A percentile compares a stretch with the other conserved stretches of the same genome.
Evolutionary conservation across 306 rosid species (phyloP).

Genomic region (Cucurbita ficifolia): DNA sequence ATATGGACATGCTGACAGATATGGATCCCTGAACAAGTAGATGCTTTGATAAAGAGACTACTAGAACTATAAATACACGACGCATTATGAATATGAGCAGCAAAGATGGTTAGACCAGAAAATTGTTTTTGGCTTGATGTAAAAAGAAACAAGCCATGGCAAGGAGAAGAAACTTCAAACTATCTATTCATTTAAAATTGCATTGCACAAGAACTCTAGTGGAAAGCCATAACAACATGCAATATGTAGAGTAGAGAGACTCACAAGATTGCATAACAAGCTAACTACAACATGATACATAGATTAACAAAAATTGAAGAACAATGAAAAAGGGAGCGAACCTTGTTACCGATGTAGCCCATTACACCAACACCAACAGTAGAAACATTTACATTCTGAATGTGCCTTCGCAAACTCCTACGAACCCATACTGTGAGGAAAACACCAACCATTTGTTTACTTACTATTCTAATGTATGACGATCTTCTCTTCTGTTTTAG

Average conservation of each 20-base stretch:
- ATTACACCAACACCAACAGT: conserved; percentile 94
- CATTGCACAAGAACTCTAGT: background rate
- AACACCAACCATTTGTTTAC: conserved; percentile 95
- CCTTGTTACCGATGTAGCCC: conserved; percentile 99
- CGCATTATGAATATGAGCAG: background rate
- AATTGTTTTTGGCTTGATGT: background rate
- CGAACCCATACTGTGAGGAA: conserved; percentile 87
- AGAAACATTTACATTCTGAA: conserved; percentile 76
- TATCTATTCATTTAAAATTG: background rate
- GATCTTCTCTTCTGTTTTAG: conserved; percentile 67
- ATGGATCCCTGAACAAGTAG: conserved; percentile 58
- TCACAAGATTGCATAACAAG: conserved; percentile 1
- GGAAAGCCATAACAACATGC: background rate
- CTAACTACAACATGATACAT: background rate
- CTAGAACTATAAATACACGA: background rate
- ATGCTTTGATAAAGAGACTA: conserved; percentile 8
- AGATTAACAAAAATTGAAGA: background rate
- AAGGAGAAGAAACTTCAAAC: background rate
- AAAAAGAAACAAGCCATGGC: background rate
- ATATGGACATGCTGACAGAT: conserved; percentile 83
- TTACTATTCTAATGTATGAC: conserved; percentile 64
- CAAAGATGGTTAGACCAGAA: background rate
- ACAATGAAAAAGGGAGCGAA: conserved; percentile 14
- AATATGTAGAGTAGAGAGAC: background rate
- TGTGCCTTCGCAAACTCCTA: conserved; percentile 69